Evolutionary conservation across 2,329 filamentous ascomycete genomes (phyloP).

Genomic region (Paraphaeosphaeria minitans): DNA sequence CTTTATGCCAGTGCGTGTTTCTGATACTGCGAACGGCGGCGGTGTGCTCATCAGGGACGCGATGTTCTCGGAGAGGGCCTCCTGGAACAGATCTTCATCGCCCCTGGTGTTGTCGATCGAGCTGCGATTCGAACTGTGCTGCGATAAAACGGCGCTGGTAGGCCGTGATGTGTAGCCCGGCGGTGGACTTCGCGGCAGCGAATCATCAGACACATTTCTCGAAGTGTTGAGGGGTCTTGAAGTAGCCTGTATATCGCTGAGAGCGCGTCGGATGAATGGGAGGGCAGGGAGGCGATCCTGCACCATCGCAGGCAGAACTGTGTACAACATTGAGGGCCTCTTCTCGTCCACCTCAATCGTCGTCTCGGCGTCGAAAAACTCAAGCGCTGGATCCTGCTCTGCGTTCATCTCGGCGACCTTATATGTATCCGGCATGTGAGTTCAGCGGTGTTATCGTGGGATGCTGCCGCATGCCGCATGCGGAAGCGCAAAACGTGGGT

Average conservation of each 20-base stretch:
- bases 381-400: conserved; percentile 12
- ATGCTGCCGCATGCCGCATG: neutral
- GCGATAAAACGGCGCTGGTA: conserved; percentile 22
- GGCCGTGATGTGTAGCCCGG: conserved; percentile 40
- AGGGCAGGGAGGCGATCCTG: conserved; percentile 59
- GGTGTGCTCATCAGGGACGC: conserved; percentile 28
- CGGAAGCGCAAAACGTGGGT: neutral
- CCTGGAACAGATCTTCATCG: conserved; percentile 28
- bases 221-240: conserved; percentile 22
- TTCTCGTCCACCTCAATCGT: conserved; percentile 17
- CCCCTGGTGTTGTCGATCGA: conserved; percentile 26
- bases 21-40: conserved; percentile 30
- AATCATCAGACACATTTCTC: conserved; percentile 23
- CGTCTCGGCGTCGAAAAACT: conserved; percentile 12
- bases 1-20: conserved; percentile 49
- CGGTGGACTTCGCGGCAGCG: conserved; percentile 44
- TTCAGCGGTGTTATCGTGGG: neutral
- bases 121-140: conserved; percentile 15
- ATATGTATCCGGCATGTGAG: neutral
- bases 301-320: conserved; percentile 59
- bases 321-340: conserved; percentile 56
- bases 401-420: conserved; percentile 2
- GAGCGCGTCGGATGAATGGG: conserved; percentile 52
- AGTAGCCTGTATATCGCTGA: conserved; percentile 34
- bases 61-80: conserved; percentile 33